Evolutionary conservation across 116 monocot genomes (phyloP), one percentile per base, ranked within the genome.

Genomic region (Cymodocea nodosa): DNA sequence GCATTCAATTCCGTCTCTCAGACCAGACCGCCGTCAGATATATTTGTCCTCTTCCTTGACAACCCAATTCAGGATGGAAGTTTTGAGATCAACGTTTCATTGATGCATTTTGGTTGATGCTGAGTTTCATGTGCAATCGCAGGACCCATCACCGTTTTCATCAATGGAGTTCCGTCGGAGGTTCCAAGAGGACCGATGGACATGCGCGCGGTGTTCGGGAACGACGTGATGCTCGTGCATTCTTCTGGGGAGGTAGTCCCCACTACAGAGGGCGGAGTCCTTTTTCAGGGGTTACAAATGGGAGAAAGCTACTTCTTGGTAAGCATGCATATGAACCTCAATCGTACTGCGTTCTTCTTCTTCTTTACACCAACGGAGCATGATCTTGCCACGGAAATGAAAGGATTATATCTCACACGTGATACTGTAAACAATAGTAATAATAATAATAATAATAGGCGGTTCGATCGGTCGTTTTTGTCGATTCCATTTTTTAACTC

Each of bases 291-390:
- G 56, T 73, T 94, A 70, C 87, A 85, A 54, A 83, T 90, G 79
- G 94, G 90, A 3, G 94, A 90, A 69, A 90, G 79, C 76, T 94
- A 94, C 72, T 94, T 87, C 75, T 15, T 87, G 90, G 94, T 94
- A 64, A 78, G 63, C 12, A 49, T 64, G 3, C 25, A 60, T 60
- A 60, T 35, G 34, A 30, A 34, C 30, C 30, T 30, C 25, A 60
- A 3, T 10, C 15, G 13, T n/a, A n/a, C n/a, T n/a, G n/a, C n/a
- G n/a, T n/a, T 60, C 30, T 60, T 24, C 23, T 59, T 30, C 14
- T 35, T 60, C 23, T 15, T 35, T 30, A 23, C 25, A 6, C 15
- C 2, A 20, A 23, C 9, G 23, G 4, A 15, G 14, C 16, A 17
- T 60, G 24, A 30, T 30, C 23, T n/a, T n/a, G n/a, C n/a, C n/a